phyloP scores from a whole-genome alignment of 441 rosid species.

The Adansonia gregorii region DNA sequence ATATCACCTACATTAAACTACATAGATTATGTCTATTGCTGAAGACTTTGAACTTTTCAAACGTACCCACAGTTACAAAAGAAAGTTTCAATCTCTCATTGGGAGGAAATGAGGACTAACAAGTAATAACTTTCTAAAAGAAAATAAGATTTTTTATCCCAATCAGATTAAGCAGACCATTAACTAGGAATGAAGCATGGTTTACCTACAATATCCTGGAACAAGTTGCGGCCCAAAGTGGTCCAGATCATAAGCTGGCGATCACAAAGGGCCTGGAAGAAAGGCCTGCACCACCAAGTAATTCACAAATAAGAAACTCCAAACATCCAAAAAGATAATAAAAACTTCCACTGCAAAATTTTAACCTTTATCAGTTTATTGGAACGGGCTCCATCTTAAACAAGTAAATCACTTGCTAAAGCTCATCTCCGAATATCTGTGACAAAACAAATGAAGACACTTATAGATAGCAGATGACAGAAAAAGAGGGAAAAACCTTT shows the following conservation, averaged over 20 bases:
- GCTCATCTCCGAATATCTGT: conserved; percentile 87
- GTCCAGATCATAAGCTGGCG: conserved; percentile 60
- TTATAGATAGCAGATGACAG: background rate
- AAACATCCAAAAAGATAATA: conserved; percentile 32
- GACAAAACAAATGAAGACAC: background rate
- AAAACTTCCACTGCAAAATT: conserved; percentile 28
- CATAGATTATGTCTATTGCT: background rate
- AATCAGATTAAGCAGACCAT: background rate
- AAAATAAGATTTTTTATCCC: background rate
- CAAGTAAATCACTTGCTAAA: conserved; percentile 68
- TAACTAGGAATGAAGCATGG: background rate
- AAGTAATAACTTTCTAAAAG: background rate
- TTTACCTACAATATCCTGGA: conserved; percentile 60
- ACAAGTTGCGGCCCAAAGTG: conserved; percentile 55
- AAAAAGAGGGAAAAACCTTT: background rate
- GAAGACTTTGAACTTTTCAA: background rate
- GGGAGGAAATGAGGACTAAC: background rate
- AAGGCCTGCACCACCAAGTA: conserved; percentile 49
- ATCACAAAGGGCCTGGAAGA: conserved; percentile 59
- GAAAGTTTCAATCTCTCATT: background rate
- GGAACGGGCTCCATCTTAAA: conserved; percentile 37
- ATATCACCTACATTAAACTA: background rate
- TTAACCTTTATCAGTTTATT: conserved; percentile 54
- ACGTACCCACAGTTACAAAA: background rate
- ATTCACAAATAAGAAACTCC: conserved; percentile 39